A percentile compares a stretch with the other conserved stretches of the same genome.
These are phyloP conservation scores for Aciculoconidium aculeatum DNA, from an alignment of 805 yeast species.

Conservation along the genomic window DNA sequence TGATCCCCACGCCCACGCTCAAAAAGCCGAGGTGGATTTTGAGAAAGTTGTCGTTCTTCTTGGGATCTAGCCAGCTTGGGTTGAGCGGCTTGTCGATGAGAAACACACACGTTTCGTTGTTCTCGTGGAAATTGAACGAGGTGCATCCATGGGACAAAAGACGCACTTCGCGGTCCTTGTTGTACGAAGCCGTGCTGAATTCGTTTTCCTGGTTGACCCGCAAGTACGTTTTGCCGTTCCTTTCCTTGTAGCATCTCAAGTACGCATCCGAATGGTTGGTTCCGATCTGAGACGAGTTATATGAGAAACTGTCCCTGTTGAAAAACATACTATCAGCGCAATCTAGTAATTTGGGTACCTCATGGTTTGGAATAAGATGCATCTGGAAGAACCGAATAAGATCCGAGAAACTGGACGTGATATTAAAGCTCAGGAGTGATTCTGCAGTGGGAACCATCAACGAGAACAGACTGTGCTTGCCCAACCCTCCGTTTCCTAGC, in stretches of 20 bases:
- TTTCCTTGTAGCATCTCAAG: constrained; percentile 26
- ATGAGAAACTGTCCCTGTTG: constrained; percentile 1
- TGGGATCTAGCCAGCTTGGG: constrained; percentile 53
- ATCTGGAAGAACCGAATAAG: constrained; percentile 53
- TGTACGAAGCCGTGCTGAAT: constrained; percentile 28
- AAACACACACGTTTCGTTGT: constrained; percentile 47
- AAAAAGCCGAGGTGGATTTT: constrained; percentile 61
- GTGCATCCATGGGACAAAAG: constrained; percentile 60
- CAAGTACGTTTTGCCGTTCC: constrained; percentile 29
- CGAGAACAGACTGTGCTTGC: constrained; percentile 39
- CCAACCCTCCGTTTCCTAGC: constrained; percentile 8
- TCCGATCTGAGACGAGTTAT: constrained; percentile 17
- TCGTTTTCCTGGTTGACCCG: constrained; percentile 15
- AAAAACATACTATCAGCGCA: constrained; percentile 35
- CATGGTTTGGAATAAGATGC: constrained; percentile 63
- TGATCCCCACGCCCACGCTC: constrained; percentile 62
- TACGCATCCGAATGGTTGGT: constrained; percentile 40
- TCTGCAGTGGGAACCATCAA: constrained; percentile 66
- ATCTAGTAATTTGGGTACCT: constrained; percentile 38
- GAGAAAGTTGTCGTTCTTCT: constrained; percentile 34
- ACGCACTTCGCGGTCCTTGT: constrained; percentile 50
- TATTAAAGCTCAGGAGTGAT: constrained; percentile 48
- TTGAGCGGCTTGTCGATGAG: constrained; percentile 64
- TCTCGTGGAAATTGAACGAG: constrained; percentile 17
- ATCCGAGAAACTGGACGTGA: constrained; percentile 35